phyloP scores from a whole-genome alignment of 2,329 filamentous ascomycete genomes.

The Coniochaeta prunicola region DNA sequence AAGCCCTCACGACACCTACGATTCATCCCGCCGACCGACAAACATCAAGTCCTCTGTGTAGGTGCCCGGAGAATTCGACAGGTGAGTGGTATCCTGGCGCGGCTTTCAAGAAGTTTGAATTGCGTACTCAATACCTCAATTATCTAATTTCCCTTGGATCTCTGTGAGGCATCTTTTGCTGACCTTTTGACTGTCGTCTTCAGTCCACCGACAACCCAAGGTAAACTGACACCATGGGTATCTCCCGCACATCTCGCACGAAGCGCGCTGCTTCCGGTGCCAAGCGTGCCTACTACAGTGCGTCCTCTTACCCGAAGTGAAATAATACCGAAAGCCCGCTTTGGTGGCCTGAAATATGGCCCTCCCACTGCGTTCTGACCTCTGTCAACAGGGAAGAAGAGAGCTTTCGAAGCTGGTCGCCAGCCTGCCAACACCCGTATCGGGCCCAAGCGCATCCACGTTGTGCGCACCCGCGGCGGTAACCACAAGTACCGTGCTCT shows the following conservation, averaged over 20 bases:
- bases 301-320: conserved; percentile 48
- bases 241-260: conserved; percentile 99
- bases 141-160: background rate
- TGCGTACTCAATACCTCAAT: background rate
- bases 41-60: conserved; percentile 2
- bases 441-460: conserved; percentile 50
- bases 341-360: conserved; percentile 19
- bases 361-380: conserved; percentile 62
- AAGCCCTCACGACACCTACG: background rate
- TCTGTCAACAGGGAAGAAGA: conserved; percentile 77
- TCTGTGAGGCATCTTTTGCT: background rate
- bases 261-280: conserved; percentile 99
- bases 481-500: conserved; percentile 99
- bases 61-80: conserved; percentile 1
- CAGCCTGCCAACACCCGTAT: conserved; percentile 99
- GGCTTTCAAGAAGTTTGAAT: background rate
- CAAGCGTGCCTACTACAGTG: conserved; percentile 90
- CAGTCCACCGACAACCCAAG: conserved; percentile 2
- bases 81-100: background rate
- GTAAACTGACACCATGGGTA: conserved; percentile 74
- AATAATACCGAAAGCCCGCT: conserved; percentile 59
- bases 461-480: conserved; percentile 51
- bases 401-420: conserved; percentile 99
- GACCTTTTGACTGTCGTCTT: background rate
- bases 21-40: conserved; percentile 1